Base-by-base conservation (phyloP, 140 eudicot genomes). In the Cichorium intybus region DNA sequence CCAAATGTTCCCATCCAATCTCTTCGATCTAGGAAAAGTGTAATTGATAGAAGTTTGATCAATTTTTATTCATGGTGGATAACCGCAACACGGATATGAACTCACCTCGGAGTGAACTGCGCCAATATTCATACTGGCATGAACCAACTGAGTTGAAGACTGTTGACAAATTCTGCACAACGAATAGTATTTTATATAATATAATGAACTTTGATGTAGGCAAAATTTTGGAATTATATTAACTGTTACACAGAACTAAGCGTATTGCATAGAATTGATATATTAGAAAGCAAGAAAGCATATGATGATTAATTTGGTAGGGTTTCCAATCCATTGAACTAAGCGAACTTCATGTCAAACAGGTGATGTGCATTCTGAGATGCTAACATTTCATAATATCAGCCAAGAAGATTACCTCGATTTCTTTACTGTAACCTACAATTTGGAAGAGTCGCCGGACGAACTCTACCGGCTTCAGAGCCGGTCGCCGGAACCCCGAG, bases 1-100 rank as follows among this genome's bases (percentile, higher is more conserved):
- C 75, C 46, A 89, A 66, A 73, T 89, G 86, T 64, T 89, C 91
- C 97, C 97, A 89, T 60, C 97, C 97, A 70, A 89, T 80, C 76
- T 86, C 97, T 76, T 89, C 97, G 22, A 89, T 83, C 97, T 89
- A 51, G 52, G 37, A 62, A 12, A 82, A 23, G 15, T n/a, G n/a
- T n/a, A 70, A 66, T 45, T 23, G 39, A 52, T 51, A 68, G 18
- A 60, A 71, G 11, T 16, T 53, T 17, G 8, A 43, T 28, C 7
- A 60, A 31, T 20, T 31, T 28, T 20, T 51, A 4, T 27, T 29
- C 47, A 60, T 54, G 63, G 23, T 33, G 39, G 34, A 45, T 26
- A 45, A 61, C 27, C 4, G 50, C 33, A 59, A 53, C 31, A 53
- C 31, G 6, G 10, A 31, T 35, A 34, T 37, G 24, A 34, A 39